Percentiles rank a stretch among this genome's conserved stretches.
These are phyloP conservation scores for Ganoderma multipileum DNA, from an alignment of 1,284 basidiomycete genomes.

Conservation along the genomic window DNA sequence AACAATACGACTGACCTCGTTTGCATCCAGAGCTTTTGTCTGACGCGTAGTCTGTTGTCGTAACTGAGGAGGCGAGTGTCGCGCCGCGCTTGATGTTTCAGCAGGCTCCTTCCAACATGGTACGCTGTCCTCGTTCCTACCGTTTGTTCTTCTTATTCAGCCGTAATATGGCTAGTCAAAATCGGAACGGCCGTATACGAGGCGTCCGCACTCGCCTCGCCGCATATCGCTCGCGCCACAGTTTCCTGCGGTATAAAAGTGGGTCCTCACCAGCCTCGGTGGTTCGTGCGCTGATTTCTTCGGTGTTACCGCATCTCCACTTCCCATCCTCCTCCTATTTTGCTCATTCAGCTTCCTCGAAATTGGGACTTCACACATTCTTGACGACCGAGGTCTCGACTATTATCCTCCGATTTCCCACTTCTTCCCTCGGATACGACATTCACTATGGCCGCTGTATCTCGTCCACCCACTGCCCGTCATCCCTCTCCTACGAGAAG, in stretches of 20 bases:
- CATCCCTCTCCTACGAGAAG: not conserved
- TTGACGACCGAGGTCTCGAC: not conserved
- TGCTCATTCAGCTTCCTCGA: not conserved
- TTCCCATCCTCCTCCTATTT: not conserved
- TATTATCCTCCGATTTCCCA: not conserved
- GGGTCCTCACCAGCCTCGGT: not conserved
- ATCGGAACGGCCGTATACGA: not conserved
- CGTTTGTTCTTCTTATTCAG: not conserved
- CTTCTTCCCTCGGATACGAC: not conserved
- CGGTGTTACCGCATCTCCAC: not conserved
- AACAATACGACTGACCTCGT: not conserved
- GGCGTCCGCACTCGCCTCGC: not conserved
- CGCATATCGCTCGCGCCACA: not conserved
- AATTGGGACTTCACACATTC: not conserved
- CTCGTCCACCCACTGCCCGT: not conserved
- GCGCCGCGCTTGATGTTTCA: not conserved
- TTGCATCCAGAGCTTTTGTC: not conserved
- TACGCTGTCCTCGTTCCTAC: not conserved
- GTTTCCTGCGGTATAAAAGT: not conserved
- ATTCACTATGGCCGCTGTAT: not conserved
- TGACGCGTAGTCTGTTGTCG: not conserved
- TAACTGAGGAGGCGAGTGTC: not conserved
- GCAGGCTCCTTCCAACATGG: not conserved
- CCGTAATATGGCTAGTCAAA: not conserved
- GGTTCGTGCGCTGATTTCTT: not conserved